Base-by-base conservation (phyloP, 2,329 filamentous ascomycete species). In the Fusarium acutatum region DNA sequence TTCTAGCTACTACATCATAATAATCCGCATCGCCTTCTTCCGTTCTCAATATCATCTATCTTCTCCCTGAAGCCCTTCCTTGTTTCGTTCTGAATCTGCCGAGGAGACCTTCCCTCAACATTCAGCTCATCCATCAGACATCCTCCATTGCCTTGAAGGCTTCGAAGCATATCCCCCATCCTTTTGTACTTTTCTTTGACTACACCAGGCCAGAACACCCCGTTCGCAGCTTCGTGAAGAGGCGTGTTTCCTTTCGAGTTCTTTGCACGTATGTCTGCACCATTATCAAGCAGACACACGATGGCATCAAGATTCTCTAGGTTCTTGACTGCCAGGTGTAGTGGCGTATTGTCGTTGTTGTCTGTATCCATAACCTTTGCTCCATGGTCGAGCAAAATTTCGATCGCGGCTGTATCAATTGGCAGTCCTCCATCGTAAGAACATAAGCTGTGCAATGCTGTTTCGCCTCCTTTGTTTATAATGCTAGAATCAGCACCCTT, bases 291-390 rank as follows among this genome's bases (percentile, higher is more conserved):
- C 2, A 54, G 35, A 26, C 35, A 8, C 1, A 1, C 15, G 5
- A 54, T 24, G 9, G 18, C 28, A 11, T 54, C 30, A 1, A 22
- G 5, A n/a, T 53, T 53, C 2, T 28, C 5, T 8, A 60, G 17
- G 3, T 10, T 8, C 4, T 11, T 30, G 18, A 12, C 46, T 7
- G 15, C 8, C 6, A 53, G 3, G 15, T 60, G 28, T 2, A 28
- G 4, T 5, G 46, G 14, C 2, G n/a, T 60, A 26, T 60, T 41
- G 0, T 14, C n/a, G 2, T 14, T 3, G 14, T 34, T 2, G 3
- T 52, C 35, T 7, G 18, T 24, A 26, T 18, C 35, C 1, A 6
- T 32, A 1, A 22, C 3, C 0, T 4, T 41, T 12, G 57, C 57
- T 3, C 35, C 46, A 6, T 60, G 26, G 1, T 6, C 18, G 10